Conservation (phyloP, 305 asterid genomes). For the Euphrasia arctica region DNA sequence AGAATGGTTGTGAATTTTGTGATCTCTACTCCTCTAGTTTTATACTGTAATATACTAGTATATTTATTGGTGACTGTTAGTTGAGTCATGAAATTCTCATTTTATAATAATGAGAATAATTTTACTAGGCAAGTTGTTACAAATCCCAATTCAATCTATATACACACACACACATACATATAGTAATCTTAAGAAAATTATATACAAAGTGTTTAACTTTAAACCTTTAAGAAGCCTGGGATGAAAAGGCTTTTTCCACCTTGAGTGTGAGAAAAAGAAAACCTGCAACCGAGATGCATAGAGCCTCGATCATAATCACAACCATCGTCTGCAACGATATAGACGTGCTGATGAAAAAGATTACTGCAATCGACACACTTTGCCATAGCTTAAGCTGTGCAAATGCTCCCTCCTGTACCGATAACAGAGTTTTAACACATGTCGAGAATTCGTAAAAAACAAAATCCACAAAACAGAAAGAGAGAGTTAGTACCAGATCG, state of each 20-base stretch:
- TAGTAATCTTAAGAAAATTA: neutral
- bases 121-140: no score
- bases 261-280: constrained; percentile 66
- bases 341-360: constrained; percentile 67
- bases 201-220: neutral
- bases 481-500: constrained; percentile 59
- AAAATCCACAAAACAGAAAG: neutral
- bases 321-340: constrained; percentile 61
- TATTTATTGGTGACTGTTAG: no score
- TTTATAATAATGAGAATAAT: no score
- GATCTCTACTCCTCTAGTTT: neutral
- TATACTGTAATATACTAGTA: no score
- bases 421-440: neutral
- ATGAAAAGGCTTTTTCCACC: constrained; percentile 57
- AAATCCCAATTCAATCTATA: no score
- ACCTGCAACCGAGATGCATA: constrained; percentile 52
- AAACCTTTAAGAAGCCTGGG: constrained; percentile 25
- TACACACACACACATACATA: no score
- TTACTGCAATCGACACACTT: constrained; percentile 68
- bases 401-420: constrained; percentile 92
- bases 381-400: constrained; percentile 99
- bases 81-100: neutral
- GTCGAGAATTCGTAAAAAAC: no score
- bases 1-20: constrained; percentile 13
- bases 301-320: constrained; percentile 49